These are phyloP conservation scores for Globisporangium okanoganense DNA, from an alignment of 352 stramenopile species.

Conservation along the genomic window DNA sequence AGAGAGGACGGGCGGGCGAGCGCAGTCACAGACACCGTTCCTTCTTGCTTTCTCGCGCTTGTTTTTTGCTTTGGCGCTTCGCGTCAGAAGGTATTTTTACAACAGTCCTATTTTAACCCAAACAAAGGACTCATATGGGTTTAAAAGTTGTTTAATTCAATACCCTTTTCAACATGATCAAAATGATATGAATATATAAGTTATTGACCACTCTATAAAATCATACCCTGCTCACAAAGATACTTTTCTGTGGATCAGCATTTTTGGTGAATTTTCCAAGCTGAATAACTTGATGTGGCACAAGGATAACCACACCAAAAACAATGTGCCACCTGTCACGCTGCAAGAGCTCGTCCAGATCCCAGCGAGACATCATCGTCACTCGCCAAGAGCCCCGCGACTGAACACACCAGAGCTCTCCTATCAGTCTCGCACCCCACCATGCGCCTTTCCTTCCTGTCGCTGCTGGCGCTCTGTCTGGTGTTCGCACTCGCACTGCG, in stretches of 20 bases:
- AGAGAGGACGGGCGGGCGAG: background rate
- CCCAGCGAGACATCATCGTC: background rate
- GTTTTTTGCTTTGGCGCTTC: background rate
- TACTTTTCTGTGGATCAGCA: background rate
- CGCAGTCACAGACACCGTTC: background rate
- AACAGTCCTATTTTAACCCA: too few relatives aligned
- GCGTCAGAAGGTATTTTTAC: slow-evolving; percentile 13
- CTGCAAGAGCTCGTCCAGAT: slow-evolving; percentile 3
- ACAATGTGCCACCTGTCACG: slow-evolving; percentile 5
- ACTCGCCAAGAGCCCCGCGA: slow-evolving; percentile 2
- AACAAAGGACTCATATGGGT: background rate
- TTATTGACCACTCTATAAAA: background rate
- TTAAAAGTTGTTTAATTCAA: background rate
- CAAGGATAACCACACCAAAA: background rate
- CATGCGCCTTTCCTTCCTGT: slow-evolving; percentile 44
- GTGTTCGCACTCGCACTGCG: slow-evolving; percentile 26
- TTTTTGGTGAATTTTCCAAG: background rate
- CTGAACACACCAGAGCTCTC: background rate
- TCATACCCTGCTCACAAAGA: background rate
- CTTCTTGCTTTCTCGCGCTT: background rate
- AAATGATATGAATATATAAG: background rate
- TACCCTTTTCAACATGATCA: background rate
- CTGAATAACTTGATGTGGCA: background rate
- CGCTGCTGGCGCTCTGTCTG: slow-evolving; percentile 45
- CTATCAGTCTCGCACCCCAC: background rate